Percentiles rank a stretch among this genome's conserved stretches.
Conservation (phyloP, 2,329 filamentous ascomycete genomes). For the Talaromyces piceae region DNA sequence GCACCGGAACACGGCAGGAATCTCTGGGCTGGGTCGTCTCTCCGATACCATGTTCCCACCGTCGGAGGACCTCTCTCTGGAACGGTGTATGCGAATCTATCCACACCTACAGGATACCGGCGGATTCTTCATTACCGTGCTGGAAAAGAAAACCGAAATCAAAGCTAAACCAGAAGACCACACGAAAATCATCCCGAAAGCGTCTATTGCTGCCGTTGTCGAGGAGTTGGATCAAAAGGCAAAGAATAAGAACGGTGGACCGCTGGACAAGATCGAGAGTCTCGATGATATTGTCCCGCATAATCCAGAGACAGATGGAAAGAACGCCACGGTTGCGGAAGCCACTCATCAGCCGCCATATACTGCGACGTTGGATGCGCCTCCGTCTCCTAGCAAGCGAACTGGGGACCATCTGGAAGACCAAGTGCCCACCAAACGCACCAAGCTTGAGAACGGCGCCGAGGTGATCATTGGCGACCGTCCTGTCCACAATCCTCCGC, state of each 20-base stretch:
- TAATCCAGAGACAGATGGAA: constrained; percentile 24
- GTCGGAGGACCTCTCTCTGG: constrained; percentile 61
- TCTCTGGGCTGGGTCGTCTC: constrained; percentile 60
- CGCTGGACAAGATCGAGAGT: constrained; percentile 31
- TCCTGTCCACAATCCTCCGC: constrained; percentile 26
- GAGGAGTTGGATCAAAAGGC: constrained; percentile 28
- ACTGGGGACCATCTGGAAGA: constrained; percentile 27
- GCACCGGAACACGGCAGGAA: constrained; percentile 53
- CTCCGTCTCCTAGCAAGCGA: constrained; percentile 25
- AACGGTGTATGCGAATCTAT: constrained; percentile 89
- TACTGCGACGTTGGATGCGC: constrained; percentile 22
- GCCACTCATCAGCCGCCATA: constrained; percentile 27
- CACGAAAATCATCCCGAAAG: constrained; percentile 29
- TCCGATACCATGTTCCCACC: constrained; percentile 78
- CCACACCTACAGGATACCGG: constrained; percentile 94
- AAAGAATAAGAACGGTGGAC: constrained; percentile 22
- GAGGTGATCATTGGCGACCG: constrained; percentile 33
- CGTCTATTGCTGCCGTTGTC: constrained; percentile 30
- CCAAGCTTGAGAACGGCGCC: constrained; percentile 34
- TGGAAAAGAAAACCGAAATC: constrained; percentile 87
- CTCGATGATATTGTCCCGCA: constrained; percentile 34
- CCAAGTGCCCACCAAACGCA: constrained; percentile 36
- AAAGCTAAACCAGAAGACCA: constrained; percentile 62
- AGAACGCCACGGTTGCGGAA: constrained; percentile 29
- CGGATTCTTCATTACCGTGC: constrained; percentile 91